phyloP scores from a whole-genome alignment of 2,329 filamentous ascomycete species.

The Fusarium sp. region DNA sequence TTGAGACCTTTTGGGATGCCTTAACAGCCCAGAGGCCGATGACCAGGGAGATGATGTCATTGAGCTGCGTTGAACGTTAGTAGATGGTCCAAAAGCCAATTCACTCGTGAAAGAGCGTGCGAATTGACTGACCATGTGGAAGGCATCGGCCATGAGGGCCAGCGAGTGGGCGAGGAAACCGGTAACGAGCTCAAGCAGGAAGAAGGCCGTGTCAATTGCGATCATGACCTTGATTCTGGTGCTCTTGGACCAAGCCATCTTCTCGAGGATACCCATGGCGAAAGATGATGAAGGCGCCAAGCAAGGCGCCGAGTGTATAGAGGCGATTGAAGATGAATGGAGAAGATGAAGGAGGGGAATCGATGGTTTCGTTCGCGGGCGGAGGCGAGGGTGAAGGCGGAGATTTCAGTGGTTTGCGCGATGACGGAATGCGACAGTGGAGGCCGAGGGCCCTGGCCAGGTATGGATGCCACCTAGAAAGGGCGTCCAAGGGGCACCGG shows the following conservation, averaged over 20 bases:
- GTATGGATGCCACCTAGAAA: no score
- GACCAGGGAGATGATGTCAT: constrained; percentile 94
- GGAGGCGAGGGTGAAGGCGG: constrained; percentile 26
- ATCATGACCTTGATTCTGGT: constrained; percentile 94
- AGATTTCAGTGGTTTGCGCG: constrained; percentile 39
- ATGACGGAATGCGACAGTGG: constrained; percentile 43
- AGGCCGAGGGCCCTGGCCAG: constrained; percentile 18
- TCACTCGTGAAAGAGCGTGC: background rate
- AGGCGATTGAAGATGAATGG: constrained; percentile 8
- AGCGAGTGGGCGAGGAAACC: constrained; percentile 92
- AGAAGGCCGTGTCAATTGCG: constrained; percentile 89
- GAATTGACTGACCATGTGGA: constrained; percentile 83
- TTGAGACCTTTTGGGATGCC: constrained; percentile 84
- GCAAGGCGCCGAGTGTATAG: constrained; percentile 13
- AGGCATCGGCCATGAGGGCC: constrained; percentile 94
- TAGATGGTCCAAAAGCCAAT: constrained; percentile 5
- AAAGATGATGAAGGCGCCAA: constrained; percentile 17
- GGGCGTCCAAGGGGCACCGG: no score
- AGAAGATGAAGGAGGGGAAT: constrained; percentile 14
- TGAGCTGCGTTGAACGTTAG: constrained; percentile 69
- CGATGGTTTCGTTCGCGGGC: constrained; percentile 6
- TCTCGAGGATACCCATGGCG: constrained; percentile 48
- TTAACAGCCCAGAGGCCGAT: constrained; percentile 97
- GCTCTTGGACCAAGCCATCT: constrained; percentile 91
- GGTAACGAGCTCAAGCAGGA: constrained; percentile 86